Evolutionary conservation across 495 filamentous ascomycete species (phyloP).

Genomic region (Thermochaetoides thermophila): DNA sequence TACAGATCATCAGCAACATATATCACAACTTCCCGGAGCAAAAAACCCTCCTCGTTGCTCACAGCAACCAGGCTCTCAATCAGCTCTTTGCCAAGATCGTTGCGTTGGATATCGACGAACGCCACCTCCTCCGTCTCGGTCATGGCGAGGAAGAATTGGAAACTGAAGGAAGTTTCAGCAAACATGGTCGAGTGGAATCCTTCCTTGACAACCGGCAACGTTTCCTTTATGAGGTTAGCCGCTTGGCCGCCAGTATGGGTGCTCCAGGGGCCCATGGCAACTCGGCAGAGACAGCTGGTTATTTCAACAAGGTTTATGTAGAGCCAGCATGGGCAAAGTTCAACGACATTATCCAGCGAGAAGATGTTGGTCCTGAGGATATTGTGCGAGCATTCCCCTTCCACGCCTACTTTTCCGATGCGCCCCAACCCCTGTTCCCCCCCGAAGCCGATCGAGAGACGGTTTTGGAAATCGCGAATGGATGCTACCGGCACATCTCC

Average conservation of each 20-base stretch:
- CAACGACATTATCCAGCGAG: constrained; percentile 41
- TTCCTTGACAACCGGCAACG: constrained; percentile 79
- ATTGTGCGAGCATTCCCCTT: constrained; percentile 77
- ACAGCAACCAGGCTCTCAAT: constrained; percentile 95
- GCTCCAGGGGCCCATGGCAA: constrained; percentile 85
- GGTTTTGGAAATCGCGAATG: constrained; percentile 60
- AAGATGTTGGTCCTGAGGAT: constrained; percentile 38
- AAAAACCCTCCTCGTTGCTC: constrained; percentile 82
- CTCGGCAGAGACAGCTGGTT: constrained; percentile 91
- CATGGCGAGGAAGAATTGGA: constrained; percentile 91
- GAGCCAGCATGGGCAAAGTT: constrained; percentile 80
- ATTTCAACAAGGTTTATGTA: constrained; percentile 89
- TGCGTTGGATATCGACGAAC: constrained; percentile 84
- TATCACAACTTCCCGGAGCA: constrained; percentile 95
- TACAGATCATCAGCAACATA: constrained; percentile 96
- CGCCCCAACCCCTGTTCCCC: constrained; percentile 74
- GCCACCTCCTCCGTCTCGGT: constrained; percentile 82
- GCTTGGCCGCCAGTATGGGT: constrained; percentile 65
- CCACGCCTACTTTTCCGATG: constrained; percentile 73
- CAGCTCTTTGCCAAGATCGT: constrained; percentile 99
- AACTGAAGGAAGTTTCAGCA: constrained; percentile 78
- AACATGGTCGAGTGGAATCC: constrained; percentile 86
- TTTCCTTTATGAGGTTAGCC: constrained; percentile 73
- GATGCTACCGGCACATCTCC: constrained; percentile 80
- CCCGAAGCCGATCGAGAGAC: constrained; percentile 45